Evolutionary conservation across 2,329 filamentous ascomycete species (phyloP), one percentile per base, ranked within the genome.

Genomic region (Chaetomiaceae sp.): DNA sequence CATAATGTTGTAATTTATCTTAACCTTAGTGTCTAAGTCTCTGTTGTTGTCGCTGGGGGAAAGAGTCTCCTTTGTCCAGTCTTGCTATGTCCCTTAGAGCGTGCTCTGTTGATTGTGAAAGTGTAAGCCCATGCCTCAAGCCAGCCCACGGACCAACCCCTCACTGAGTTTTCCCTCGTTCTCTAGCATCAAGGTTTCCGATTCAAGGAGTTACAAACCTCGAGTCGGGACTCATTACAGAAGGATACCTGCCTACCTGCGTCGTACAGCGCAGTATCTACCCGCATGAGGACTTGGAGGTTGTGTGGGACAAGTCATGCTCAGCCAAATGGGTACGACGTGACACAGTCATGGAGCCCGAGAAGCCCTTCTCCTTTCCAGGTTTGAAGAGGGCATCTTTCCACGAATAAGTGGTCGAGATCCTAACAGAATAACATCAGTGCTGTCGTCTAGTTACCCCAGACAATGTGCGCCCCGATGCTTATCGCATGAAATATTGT

Each of bases 1-100:
- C 54, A 53, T 56, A 56, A 53, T 56, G 34, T 53, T 56, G 54
- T 56, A 56, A 53, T 53, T 52, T 48, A 53, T 29, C 27, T 47
- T 34, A 56, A 29, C 3, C 34, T 20, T 52, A 49, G 44, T 49
- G 39, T 51, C 14, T 52, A n/a, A 46, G 20, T 25, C 33, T 40
- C 29, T 9, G 27, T 4, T 12, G 27, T 20, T 36, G 37, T 37
- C 9, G 36, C n/a, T n/a, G n/a, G n/a, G n/a, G 33, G 14, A 42
- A 45, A 17, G 6, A 44, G 33, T 45, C 17, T 39, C 20, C 9
- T n/a, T 42, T 33, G 25, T 47, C 33, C 20, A 8, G 36, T 17
- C 15, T 17, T 37, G 9, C 4, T 31, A 7, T 31, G 9, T 27
- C 25, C 27, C 9, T 31, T 12, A 4, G 14, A 27, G 9, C 25